phyloP scores from a whole-genome alignment of 208 protist species.

The Leishmania amazonensis region DNA sequence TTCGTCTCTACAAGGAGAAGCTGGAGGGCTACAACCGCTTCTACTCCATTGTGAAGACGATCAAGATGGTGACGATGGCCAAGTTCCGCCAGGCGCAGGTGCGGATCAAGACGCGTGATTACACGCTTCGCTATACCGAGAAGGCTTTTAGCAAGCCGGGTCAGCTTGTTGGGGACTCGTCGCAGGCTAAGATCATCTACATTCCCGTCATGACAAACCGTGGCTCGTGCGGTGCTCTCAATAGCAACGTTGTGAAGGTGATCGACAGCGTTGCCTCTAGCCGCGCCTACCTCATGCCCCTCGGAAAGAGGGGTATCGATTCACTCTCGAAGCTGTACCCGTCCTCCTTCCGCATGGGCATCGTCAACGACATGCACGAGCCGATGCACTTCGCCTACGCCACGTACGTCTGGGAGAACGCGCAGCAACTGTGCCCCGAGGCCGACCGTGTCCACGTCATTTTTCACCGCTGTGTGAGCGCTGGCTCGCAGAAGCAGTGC shows the following conservation, averaged over 20 bases:
- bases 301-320: conserved; percentile 88
- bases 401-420: conserved; percentile 83
- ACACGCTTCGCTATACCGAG: conserved; percentile 89
- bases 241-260: conserved; percentile 78
- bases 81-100: conserved; percentile 82
- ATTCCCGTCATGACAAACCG: conserved; percentile 91
- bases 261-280: conserved; percentile 60
- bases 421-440: conserved; percentile 49
- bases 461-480: conserved; percentile 88
- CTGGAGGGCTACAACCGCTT: conserved; percentile 92
- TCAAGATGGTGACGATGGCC: conserved; percentile 93
- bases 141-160: conserved; percentile 84
- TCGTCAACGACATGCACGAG: conserved; percentile 91
- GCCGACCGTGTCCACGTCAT: conserved; percentile 77
- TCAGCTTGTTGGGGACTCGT: conserved; percentile 22
- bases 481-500: conserved; percentile 74
- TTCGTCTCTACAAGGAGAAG: conserved; percentile 93
- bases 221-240: conserved; percentile 88
- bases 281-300: conserved; percentile 70
- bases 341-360: conserved; percentile 71
- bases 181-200: conserved; percentile 60
- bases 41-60: conserved; percentile 93
- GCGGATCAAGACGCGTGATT: conserved; percentile 86
- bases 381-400: conserved; percentile 90
- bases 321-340: conserved; percentile 87